Evolutionary conservation across 305 asterid genomes (phyloP).

Genomic region (Fraxinus greggii): DNA sequence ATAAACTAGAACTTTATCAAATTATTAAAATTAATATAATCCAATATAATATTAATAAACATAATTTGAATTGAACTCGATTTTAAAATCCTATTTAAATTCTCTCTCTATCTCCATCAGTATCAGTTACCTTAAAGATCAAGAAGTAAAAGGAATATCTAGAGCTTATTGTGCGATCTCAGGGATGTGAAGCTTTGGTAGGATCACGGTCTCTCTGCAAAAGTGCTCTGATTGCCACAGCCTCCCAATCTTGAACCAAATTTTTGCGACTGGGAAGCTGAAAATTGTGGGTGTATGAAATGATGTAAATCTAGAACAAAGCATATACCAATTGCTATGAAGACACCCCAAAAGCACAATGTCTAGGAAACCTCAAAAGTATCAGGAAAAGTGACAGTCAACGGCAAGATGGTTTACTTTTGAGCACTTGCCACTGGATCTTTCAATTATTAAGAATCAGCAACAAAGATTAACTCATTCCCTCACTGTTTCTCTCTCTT

Average conservation of each 20-base stretch:
- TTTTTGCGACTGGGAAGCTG: slow-evolving; percentile 22
- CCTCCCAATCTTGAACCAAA: slow-evolving; percentile 49
- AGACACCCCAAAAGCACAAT: slow-evolving; percentile 94
- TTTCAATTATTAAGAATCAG: not conserved
- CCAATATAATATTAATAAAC: too few relatives aligned
- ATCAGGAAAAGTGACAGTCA: slow-evolving; percentile 20
- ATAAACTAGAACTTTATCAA: too few relatives aligned
- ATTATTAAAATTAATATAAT: too few relatives aligned
- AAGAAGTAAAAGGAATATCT: not conserved
- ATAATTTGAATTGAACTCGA: too few relatives aligned
- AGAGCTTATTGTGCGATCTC: slow-evolving; percentile 72
- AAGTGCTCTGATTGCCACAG: slow-evolving; percentile 52
- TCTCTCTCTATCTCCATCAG: too few relatives aligned
- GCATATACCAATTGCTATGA: slow-evolving; percentile 59
- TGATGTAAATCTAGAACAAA: not conserved
- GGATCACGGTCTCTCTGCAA: slow-evolving; percentile 60
- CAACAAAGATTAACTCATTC: not conserved
- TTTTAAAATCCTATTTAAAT: too few relatives aligned
- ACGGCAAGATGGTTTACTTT: slow-evolving; percentile 9
- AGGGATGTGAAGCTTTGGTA: slow-evolving; percentile 86
- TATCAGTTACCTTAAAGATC: too few relatives aligned
- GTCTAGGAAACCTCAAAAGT: slow-evolving; percentile 57
- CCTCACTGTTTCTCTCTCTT: not conserved
- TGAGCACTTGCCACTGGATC: slow-evolving; percentile 10
- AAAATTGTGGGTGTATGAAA: slow-evolving; percentile 8